Percentiles rank a stretch among this genome's conserved stretches.
Conservation (phyloP, 495 filamentous ascomycete species). For the Ramalina intermedia region DNA sequence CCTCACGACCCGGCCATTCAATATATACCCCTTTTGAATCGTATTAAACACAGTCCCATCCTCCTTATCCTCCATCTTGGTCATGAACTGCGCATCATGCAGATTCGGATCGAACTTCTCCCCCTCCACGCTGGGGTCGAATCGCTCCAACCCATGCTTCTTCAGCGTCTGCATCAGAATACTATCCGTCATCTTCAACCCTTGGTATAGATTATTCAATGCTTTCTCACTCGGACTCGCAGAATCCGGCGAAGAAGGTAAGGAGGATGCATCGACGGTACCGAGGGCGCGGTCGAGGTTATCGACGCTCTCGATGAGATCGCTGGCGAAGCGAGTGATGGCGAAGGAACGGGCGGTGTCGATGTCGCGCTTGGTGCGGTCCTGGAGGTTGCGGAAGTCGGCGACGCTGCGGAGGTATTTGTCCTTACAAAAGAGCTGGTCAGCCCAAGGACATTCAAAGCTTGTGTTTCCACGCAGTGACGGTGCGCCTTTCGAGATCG, state of each 20-base stretch:
- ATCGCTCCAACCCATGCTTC: constrained; percentile 88
- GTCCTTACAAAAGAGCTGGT: constrained; percentile 42
- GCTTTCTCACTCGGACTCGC: constrained; percentile 24
- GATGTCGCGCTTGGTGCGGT: constrained; percentile 82
- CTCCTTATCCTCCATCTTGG: constrained; percentile 68
- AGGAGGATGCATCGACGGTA: constrained; percentile 60
- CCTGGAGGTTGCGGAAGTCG: constrained; percentile 94
- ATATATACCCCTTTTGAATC: constrained; percentile 85
- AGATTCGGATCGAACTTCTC: constrained; percentile 83
- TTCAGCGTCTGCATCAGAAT: constrained; percentile 78
- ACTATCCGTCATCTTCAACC: constrained; percentile 83
- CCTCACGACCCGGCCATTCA: constrained; percentile 80
- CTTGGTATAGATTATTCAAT: constrained; percentile 67
- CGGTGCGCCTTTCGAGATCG: background rate
- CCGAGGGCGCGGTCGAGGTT: constrained; percentile 86
- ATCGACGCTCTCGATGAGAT: constrained; percentile 87
- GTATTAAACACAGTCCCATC: constrained; percentile 81
- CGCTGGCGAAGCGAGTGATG: constrained; percentile 84
- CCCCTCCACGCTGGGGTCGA: constrained; percentile 54
- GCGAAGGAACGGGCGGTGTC: constrained; percentile 79
- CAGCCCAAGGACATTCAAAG: background rate
- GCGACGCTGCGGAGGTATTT: constrained; percentile 84
- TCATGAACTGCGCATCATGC: constrained; percentile 93
- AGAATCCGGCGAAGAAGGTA: constrained; percentile 30
- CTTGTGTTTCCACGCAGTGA: background rate